Conservation (phyloP, 2,329 filamentous ascomycete genomes). For the Colletotrichum cordylinicola region DNA sequence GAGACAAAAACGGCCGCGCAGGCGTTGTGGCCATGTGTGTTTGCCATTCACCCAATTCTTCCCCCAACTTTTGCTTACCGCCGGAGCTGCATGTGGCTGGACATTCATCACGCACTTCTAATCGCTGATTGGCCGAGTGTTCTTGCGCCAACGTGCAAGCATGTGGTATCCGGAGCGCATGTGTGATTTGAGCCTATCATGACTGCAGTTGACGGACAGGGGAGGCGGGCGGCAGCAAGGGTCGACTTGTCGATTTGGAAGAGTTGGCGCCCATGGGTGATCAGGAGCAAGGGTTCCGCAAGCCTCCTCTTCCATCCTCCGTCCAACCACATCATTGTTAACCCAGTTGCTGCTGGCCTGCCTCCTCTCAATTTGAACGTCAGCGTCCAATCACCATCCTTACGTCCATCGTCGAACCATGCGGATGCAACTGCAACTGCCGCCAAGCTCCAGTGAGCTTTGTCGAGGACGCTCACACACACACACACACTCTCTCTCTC, state of each 20-base stretch:
- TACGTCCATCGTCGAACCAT: conserved; percentile 22
- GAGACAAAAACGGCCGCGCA: neutral
- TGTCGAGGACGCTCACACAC: neutral
- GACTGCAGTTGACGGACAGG: conserved; percentile 22
- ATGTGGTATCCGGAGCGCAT: conserved; percentile 20
- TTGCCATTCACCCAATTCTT: neutral
- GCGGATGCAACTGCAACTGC: conserved; percentile 31
- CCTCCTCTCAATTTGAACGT: conserved; percentile 9
- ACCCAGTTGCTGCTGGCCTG: conserved; percentile 21
- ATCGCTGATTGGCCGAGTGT: conserved; percentile 42
- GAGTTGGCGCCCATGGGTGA: conserved; percentile 14
- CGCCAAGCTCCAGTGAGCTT: conserved; percentile 27
- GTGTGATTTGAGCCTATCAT: conserved; percentile 34
- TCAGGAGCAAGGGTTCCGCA: conserved; percentile 15
- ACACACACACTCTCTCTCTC: no score
- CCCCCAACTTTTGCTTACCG: conserved; percentile 42
- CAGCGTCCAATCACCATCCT: conserved; percentile 19
- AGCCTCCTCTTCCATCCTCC: conserved; percentile 2
- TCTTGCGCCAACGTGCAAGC: conserved; percentile 28
- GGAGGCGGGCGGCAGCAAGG: conserved; percentile 26
- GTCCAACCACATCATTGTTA: conserved; percentile 35
- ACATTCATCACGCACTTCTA: conserved; percentile 41
- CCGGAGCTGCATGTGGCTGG: conserved; percentile 47
- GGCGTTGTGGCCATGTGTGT: conserved; percentile 17
- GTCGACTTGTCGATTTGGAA: conserved; percentile 28